Evolutionary conservation across 2,329 filamentous ascomycete genomes (phyloP).

Genomic region (Endothia cerciana): DNA sequence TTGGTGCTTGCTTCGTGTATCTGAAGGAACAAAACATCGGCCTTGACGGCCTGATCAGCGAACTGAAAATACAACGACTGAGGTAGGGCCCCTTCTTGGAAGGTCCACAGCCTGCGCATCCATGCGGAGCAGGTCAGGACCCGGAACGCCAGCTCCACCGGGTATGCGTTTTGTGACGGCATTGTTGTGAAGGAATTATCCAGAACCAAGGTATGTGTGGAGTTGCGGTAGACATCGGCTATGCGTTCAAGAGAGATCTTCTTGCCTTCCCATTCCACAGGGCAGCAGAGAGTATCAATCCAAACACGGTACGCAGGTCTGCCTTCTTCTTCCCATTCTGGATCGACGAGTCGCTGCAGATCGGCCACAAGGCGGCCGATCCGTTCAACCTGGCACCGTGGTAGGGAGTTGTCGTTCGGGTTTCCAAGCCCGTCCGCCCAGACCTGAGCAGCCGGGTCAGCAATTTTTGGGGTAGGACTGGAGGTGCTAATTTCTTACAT

Average conservation of each 20-base stretch:
- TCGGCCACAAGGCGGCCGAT: conserved; percentile 20
- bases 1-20: neutral
- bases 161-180: conserved; percentile 25
- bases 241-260: conserved; percentile 40
- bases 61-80: conserved; percentile 41
- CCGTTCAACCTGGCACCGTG: neutral
- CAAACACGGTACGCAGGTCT: conserved; percentile 34
- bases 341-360: conserved; percentile 24
- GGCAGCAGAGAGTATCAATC: conserved; percentile 43
- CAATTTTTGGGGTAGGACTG: neutral
- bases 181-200: conserved; percentile 38
- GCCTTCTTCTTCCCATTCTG: neutral
- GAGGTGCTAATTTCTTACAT: neutral
- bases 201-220: conserved; percentile 40
- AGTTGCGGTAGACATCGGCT: conserved; percentile 39
- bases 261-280: conserved; percentile 33
- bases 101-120: conserved; percentile 46
- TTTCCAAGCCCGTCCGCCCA: conserved; percentile 1
- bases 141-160: conserved; percentile 37
- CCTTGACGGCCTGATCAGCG: conserved; percentile 35
- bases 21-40: neutral
- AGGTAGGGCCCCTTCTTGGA: conserved; percentile 39
- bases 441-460: neutral
- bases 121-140: conserved; percentile 41
- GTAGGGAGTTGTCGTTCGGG: neutral